These are phyloP conservation scores for Lobosporangium transversale DNA, from an alignment of 192 early-diverging fungal genomes.

Conservation along the genomic window DNA sequence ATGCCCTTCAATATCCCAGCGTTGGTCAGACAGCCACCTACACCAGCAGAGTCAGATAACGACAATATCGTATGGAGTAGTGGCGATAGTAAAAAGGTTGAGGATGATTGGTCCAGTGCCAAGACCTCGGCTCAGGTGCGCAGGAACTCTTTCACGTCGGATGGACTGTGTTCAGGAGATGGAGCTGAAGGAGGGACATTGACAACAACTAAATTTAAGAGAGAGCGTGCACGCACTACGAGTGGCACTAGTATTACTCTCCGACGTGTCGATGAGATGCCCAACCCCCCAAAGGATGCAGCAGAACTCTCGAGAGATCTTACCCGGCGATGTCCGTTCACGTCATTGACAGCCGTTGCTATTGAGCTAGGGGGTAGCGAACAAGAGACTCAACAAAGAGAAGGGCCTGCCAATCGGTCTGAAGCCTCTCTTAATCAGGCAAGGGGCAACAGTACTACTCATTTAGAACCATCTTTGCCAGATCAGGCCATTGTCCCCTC, in stretches of 20 bases:
- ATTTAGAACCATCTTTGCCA: not conserved
- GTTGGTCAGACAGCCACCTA: not conserved
- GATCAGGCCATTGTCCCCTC: not conserved
- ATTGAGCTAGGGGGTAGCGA: constrained; percentile 32
- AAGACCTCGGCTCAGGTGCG: not conserved
- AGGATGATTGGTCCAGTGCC: not conserved
- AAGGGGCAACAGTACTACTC: not conserved
- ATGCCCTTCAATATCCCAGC: not conserved
- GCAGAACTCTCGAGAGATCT: constrained; percentile 13
- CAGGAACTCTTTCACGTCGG: constrained; percentile 5
- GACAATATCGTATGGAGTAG: not conserved
- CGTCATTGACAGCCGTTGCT: constrained; percentile 38
- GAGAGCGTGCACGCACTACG: not conserved
- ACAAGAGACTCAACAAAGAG: not conserved
- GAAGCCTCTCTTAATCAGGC: not conserved
- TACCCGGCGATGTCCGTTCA: constrained; percentile 14
- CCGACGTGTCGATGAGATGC: not conserved
- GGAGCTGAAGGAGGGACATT: not conserved
- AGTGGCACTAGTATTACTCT: not conserved
- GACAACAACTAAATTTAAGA: not conserved
- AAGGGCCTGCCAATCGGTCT: not conserved
- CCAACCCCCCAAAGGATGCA: constrained; percentile 17
- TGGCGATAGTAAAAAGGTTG: not conserved
- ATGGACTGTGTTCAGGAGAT: not conserved
- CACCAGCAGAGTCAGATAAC: not conserved